Evolutionary conservation across 2,329 filamentous ascomycete genomes (phyloP).

Genomic region (Periconia sp.): DNA sequence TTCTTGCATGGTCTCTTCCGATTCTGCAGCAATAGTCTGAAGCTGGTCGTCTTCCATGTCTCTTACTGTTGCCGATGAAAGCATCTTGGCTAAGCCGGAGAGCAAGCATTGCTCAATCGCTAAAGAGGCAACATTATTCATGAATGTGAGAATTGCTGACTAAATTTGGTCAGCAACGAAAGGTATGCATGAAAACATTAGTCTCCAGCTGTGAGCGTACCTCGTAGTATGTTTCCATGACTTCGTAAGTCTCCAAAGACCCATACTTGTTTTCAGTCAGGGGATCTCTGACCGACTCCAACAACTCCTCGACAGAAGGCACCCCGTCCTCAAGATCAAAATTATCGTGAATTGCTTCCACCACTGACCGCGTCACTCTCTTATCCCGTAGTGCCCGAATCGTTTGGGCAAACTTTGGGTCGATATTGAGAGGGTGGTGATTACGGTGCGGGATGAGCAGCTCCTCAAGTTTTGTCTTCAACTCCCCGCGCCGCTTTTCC

Average conservation of each 20-base stretch:
- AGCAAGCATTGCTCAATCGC: conserved; percentile 15
- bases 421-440: conserved; percentile 4
- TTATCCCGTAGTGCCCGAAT: conserved; percentile 4
- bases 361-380: conserved; percentile 6
- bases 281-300: conserved; percentile 4
- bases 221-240: conserved; percentile 14
- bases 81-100: conserved; percentile 7
- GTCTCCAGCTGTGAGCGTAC: conserved; percentile 8
- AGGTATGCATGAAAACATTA: conserved; percentile 5
- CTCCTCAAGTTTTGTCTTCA: conserved; percentile 6
- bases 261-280: conserved; percentile 5
- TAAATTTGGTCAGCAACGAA: conserved; percentile 5
- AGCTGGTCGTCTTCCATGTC: conserved; percentile 11
- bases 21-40: conserved; percentile 11
- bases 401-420: conserved; percentile 5
- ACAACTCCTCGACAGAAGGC: conserved; percentile 4
- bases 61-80: conserved; percentile 9
- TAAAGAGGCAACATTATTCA: conserved; percentile 13
- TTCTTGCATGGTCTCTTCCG: conserved; percentile 7
- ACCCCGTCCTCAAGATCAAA: conserved; percentile 1
- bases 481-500: conserved; percentile 2
- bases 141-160: conserved; percentile 10
- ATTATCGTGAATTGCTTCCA: conserved; percentile 4
- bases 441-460: conserved; percentile 3
- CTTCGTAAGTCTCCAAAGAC: conserved; percentile 6